Evolutionary conservation across 139 green algal genomes (phyloP), one percentile per base, ranked within the genome.

Genomic region (Chlamydomonas sphaeroides): DNA sequence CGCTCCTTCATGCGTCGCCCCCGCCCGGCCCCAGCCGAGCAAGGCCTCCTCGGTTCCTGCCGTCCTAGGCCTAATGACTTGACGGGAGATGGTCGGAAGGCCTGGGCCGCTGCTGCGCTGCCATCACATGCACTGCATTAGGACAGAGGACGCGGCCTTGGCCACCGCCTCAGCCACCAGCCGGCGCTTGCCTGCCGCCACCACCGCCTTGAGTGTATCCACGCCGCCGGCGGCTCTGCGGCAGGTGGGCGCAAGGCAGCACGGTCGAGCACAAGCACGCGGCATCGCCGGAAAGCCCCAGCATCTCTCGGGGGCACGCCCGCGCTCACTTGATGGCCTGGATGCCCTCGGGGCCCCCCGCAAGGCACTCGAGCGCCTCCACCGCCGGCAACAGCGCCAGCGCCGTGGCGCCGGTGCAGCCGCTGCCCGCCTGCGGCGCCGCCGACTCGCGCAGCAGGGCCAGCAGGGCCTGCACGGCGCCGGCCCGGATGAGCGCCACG

Each of bases 81-180:
- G n/a, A n/a, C n/a, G n/a, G n/a, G n/a, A n/a, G n/a, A n/a, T n/a
- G n/a, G n/a, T n/a, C n/a, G n/a, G n/a, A n/a, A n/a, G n/a, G n/a
- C n/a, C n/a, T n/a, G n/a, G n/a, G n/a, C n/a, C n/a, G n/a, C n/a
- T n/a, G n/a, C n/a, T n/a, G n/a, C n/a, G n/a, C n/a, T n/a, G n/a
- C n/a, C n/a, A n/a, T 76, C 68, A 80, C 41, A 70, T 33, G 74
- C 59, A 86, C 42, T 79, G 69, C 45, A 86, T 63, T 11, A 83
- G 77, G 0, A 53, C 38, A 6, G 17, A n/a, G 23, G 77, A 83
- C 1, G 81, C 81, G 1, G 81, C 81, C 65, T 72, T 78, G 49
- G 72, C 65, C 23, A 49, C 39, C 30, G 21, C 28, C 17, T 74
- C 65, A 25, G 63, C 49, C 26, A 87, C n/a, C 72, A 67, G 49